phyloP scores from a whole-genome alignment of 352 stramenopile species.

The Phytophthora pistaciae region DNA sequence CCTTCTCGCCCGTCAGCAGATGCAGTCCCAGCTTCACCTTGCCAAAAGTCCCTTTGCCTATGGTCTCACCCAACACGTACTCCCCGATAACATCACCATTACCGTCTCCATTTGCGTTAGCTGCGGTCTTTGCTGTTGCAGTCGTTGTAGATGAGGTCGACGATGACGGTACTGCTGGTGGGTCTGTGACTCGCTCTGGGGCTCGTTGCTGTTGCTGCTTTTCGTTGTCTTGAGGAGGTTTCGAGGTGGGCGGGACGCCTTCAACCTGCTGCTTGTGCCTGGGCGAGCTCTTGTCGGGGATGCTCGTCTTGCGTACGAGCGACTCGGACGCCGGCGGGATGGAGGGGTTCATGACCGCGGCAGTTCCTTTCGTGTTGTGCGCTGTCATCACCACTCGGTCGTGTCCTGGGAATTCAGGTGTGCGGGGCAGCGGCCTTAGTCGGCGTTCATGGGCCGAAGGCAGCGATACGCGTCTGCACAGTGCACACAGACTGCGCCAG shows the following conservation, averaged over 20 bases:
- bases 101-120: slow-evolving; percentile 17
- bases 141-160: background rate
- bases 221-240: slow-evolving; percentile 7
- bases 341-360: slow-evolving; percentile 36
- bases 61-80: slow-evolving; percentile 92
- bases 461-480: slow-evolving; percentile 14
- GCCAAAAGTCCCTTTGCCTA: slow-evolving; percentile 95
- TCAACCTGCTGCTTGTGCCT: slow-evolving; percentile 29
- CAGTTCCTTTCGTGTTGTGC: slow-evolving; percentile 31
- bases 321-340: slow-evolving; percentile 22
- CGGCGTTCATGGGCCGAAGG: slow-evolving; percentile 17
- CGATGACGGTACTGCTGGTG: background rate
- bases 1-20: slow-evolving; percentile 91
- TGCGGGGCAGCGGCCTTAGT: slow-evolving; percentile 15
- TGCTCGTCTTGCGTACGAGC: slow-evolving; percentile 20
- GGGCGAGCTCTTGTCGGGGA: slow-evolving; percentile 31
- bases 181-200: slow-evolving; percentile 24
- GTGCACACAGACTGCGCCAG: slow-evolving; percentile 4
- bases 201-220: slow-evolving; percentile 31
- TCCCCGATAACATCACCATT: slow-evolving; percentile 78
- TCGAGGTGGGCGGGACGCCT: slow-evolving; percentile 7
- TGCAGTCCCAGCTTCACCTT: slow-evolving; percentile 93
- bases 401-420: background rate
- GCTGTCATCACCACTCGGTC: slow-evolving; percentile 33
- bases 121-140: slow-evolving; percentile 1